Evolutionary conservation across 169 alveolate species (phyloP).

Genomic region (Plasmodium adleri): DNA sequence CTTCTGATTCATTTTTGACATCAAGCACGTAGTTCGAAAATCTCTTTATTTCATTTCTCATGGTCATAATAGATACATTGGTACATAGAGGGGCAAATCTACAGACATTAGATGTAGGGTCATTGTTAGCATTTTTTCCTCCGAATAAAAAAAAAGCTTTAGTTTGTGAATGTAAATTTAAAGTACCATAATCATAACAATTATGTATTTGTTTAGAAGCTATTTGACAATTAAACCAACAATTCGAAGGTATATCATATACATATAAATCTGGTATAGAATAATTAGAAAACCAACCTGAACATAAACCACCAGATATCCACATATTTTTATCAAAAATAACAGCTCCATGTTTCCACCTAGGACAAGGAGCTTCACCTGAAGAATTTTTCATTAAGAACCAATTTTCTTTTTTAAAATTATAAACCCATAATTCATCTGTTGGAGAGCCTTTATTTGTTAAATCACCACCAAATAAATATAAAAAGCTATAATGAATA

Average conservation of each 20-base stretch:
- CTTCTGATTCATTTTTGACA: slow-evolving; percentile 62
- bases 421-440: slow-evolving; percentile 77
- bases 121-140: slow-evolving; percentile 66
- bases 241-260: slow-evolving; percentile 75
- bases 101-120: slow-evolving; percentile 73
- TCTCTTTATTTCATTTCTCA: slow-evolving; percentile 60
- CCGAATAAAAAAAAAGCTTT: slow-evolving; percentile 76
- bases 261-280: slow-evolving; percentile 72
- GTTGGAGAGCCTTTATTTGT: slow-evolving; percentile 70
- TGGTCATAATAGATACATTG: slow-evolving; percentile 67
- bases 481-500: slow-evolving; percentile 31
- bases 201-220: slow-evolving; percentile 63
- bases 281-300: slow-evolving; percentile 78
- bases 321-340: slow-evolving; percentile 76
- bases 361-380: slow-evolving; percentile 74
- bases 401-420: slow-evolving; percentile 67
- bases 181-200: slow-evolving; percentile 77
- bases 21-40: slow-evolving; percentile 44
- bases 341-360: slow-evolving; percentile 77
- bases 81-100: slow-evolving; percentile 77
- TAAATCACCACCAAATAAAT: slow-evolving; percentile 73
- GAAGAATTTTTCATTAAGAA: slow-evolving; percentile 51
- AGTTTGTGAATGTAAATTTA: slow-evolving; percentile 70
- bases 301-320: slow-evolving; percentile 74
- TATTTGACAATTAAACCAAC: slow-evolving; percentile 75